phyloP scores from a whole-genome alignment of 2,329 filamentous ascomycete species.

The Malbranchea cinnamomea region DNA sequence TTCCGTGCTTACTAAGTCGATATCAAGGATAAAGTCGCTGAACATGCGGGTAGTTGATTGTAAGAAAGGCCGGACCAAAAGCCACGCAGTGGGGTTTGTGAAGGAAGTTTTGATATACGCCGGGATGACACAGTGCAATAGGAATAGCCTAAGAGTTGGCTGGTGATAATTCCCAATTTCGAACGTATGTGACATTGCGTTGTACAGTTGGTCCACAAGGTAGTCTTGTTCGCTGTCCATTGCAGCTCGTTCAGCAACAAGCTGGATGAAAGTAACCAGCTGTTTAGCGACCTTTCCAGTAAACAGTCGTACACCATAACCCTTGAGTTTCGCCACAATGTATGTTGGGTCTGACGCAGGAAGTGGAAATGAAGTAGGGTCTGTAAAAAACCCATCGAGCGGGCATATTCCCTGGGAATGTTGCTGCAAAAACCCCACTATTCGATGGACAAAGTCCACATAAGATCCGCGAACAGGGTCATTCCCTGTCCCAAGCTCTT shows the following conservation, averaged over 20 bases:
- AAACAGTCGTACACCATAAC: constrained; percentile 40
- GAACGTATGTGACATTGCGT: constrained; percentile 32
- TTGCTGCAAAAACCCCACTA: constrained; percentile 46
- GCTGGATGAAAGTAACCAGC: constrained; percentile 43
- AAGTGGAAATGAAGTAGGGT: constrained; percentile 44
- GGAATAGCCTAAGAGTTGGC: constrained; percentile 35
- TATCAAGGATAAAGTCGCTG: constrained; percentile 29
- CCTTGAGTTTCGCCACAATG: constrained; percentile 44
- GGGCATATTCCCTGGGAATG: constrained; percentile 40
- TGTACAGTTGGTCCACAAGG: constrained; percentile 38
- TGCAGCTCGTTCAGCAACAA: constrained; percentile 43
- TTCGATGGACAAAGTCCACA: constrained; percentile 45
- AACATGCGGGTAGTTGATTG: constrained; percentile 31
- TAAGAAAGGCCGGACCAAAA: constrained; percentile 38
- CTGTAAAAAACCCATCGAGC: constrained; percentile 45
- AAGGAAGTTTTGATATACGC: constrained; percentile 39
- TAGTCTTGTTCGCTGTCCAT: constrained; percentile 42
- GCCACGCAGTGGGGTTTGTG: constrained; percentile 32
- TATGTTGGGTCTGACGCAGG: constrained; percentile 46
- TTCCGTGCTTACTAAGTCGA: constrained; percentile 27
- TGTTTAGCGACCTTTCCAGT: constrained; percentile 37
- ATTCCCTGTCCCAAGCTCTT: constrained; percentile 31
- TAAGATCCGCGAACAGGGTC: constrained; percentile 35
- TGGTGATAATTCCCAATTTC: constrained; percentile 26
- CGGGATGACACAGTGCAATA: constrained; percentile 41